These are phyloP conservation scores for Ustulina deusta DNA, from an alignment of 2,329 filamentous ascomycete genomes.

Conservation along the genomic window DNA sequence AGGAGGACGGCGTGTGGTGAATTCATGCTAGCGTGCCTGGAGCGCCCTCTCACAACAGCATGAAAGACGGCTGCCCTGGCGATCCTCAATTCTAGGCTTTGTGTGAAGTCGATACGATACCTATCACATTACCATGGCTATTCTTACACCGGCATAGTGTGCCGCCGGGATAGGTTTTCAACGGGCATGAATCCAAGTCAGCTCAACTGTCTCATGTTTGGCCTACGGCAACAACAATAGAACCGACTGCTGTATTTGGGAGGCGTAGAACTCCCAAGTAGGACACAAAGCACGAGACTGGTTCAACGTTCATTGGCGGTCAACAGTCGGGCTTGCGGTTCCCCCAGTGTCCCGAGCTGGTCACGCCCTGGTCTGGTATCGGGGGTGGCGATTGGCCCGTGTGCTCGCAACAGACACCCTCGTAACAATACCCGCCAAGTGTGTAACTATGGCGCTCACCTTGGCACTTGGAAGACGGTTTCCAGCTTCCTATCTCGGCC, in stretches of 20 bases:
- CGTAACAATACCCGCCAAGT: slow-evolving; percentile 35
- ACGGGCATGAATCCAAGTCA: background rate
- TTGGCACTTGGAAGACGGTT: slow-evolving; percentile 30
- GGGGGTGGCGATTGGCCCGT: slow-evolving; percentile 26
- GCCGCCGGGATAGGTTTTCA: background rate
- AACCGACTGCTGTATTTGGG: slow-evolving; percentile 3
- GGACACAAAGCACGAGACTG: slow-evolving; percentile 21
- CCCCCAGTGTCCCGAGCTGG: slow-evolving; percentile 29
- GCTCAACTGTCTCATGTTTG: background rate
- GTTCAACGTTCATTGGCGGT: slow-evolving; percentile 32
- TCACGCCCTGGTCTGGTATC: slow-evolving; percentile 29
- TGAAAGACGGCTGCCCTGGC: slow-evolving; percentile 32
- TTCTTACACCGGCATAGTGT: slow-evolving; percentile 6
- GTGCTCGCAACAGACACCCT: slow-evolving; percentile 24
- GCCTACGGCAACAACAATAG: background rate
- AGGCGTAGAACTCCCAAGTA: slow-evolving; percentile 14
- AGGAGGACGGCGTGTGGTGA: slow-evolving; percentile 23
- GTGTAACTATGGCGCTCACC: slow-evolving; percentile 34
- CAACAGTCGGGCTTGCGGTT: slow-evolving; percentile 25
- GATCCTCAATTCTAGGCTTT: slow-evolving; percentile 37
- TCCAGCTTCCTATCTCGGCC: slow-evolving; percentile 39
- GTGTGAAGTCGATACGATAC: slow-evolving; percentile 3
- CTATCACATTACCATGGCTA: slow-evolving; percentile 3
- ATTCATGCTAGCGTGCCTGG: slow-evolving; percentile 29
- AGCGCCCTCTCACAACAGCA: slow-evolving; percentile 3